Evolutionary conservation across 768 basidiomycete genomes (phyloP).

Genomic region (Tricholoma sp.): DNA sequence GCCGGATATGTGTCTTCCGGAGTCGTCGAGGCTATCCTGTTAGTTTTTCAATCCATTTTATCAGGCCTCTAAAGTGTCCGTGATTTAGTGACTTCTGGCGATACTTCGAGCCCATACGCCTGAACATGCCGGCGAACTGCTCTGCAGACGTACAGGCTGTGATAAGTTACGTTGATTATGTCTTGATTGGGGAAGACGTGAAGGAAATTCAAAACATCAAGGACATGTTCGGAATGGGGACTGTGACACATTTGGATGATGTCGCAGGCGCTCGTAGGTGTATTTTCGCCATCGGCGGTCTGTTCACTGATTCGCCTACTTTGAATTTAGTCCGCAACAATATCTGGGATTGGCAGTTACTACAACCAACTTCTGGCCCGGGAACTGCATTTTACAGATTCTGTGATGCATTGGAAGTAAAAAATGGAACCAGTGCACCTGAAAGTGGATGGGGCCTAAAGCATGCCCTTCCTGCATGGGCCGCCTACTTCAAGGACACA

Average conservation of each 20-base stretch:
- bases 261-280: constrained; percentile 52
- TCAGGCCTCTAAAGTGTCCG: not conserved
- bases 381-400: constrained; percentile 49
- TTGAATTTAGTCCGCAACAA: constrained; percentile 51
- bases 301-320: constrained; percentile 36
- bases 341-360: constrained; percentile 64
- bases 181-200: constrained; percentile 40
- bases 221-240: constrained; percentile 51
- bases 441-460: constrained; percentile 56
- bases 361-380: constrained; percentile 48
- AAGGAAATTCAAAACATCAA: constrained; percentile 51
- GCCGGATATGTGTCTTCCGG: constrained; percentile 66
- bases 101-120: constrained; percentile 69
- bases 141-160: constrained; percentile 66
- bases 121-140: constrained; percentile 68
- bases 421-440: constrained; percentile 46
- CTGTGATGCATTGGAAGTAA: constrained; percentile 65
- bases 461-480: constrained; percentile 58
- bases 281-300: constrained; percentile 26
- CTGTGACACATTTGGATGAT: constrained; percentile 59
- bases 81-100: constrained; percentile 50
- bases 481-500: constrained; percentile 46
- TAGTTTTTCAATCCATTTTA: constrained; percentile 13
- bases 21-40: constrained; percentile 59
- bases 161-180: constrained; percentile 54